phyloP scores from a whole-genome alignment of 2,329 filamentous ascomycete species.

The Penicillium sp. region DNA sequence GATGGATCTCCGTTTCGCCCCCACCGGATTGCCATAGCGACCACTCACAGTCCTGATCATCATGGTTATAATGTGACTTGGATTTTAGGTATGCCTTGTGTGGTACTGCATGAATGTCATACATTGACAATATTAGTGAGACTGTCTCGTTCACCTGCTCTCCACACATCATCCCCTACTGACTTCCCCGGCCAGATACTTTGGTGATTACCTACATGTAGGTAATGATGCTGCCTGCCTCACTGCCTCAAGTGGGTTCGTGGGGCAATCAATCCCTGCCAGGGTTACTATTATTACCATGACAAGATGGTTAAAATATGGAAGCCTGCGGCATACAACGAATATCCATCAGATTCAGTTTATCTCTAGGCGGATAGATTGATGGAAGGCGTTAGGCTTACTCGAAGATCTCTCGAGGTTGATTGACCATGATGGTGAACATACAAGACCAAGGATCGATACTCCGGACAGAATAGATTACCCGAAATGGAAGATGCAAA shows the following conservation, averaged over 20 bases:
- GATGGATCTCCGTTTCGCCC: slow-evolving; percentile 7
- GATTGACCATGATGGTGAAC: background rate
- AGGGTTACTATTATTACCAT: slow-evolving; percentile 11
- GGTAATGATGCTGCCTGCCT: slow-evolving; percentile 15
- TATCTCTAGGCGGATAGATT: background rate
- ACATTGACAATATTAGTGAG: slow-evolving; percentile 9
- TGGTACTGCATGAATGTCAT: background rate
- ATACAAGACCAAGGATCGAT: background rate
- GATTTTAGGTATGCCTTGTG: background rate
- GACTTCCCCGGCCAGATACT: background rate
- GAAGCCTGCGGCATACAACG: slow-evolving; percentile 3
- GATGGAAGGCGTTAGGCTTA: background rate
- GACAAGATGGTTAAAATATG: background rate
- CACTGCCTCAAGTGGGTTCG: slow-evolving; percentile 10
- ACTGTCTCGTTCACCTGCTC: slow-evolving; percentile 6
- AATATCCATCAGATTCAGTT: background rate
- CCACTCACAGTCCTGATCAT: slow-evolving; percentile 1
- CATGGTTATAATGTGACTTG: background rate
- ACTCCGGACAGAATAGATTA: background rate
- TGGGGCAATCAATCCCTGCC: background rate
- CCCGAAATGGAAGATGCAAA: background rate
- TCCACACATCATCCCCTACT: slow-evolving; percentile 11
- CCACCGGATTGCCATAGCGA: slow-evolving; percentile 21
- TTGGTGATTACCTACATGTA: background rate
- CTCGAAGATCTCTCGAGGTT: background rate